These are phyloP conservation scores for Colletotrichum sublineola DNA, from an alignment of 2,329 filamentous ascomycete genomes.

Conservation along the genomic window DNA sequence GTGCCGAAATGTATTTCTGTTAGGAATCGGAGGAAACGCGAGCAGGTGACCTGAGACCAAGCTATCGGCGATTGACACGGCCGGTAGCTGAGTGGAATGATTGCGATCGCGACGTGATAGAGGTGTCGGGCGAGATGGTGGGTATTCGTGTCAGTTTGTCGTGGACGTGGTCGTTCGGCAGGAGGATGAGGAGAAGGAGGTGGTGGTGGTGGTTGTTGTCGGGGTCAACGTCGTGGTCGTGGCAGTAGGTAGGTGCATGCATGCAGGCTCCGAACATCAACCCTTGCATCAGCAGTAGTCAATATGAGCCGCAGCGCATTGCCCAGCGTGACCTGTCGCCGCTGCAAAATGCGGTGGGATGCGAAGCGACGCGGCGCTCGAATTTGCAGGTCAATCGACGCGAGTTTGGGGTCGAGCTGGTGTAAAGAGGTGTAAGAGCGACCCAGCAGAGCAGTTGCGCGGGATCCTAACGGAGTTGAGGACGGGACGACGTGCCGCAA, in stretches of 20 bases:
- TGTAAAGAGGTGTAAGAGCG: constrained; percentile 28
- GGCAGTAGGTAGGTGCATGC: constrained; percentile 32
- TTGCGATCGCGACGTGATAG: constrained; percentile 28
- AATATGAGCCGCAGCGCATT: constrained; percentile 41
- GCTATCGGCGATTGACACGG: constrained; percentile 14
- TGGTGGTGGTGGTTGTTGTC: constrained; percentile 17
- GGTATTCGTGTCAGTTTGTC: constrained; percentile 19
- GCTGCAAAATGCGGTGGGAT: constrained; percentile 30
- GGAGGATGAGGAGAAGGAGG: not conserved
- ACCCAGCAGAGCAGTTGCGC: constrained; percentile 33
- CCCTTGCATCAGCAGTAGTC: constrained; percentile 41
- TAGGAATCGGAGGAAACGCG: constrained; percentile 25
- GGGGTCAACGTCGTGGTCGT: constrained; percentile 25
- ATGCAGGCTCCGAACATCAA: constrained; percentile 37
- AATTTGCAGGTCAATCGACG: constrained; percentile 38
- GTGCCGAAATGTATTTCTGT: constrained; percentile 8
- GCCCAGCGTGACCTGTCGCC: constrained; percentile 38
- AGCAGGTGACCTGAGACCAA: constrained; percentile 25
- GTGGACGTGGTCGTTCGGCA: constrained; percentile 24
- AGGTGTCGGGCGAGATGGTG: constrained; percentile 22
- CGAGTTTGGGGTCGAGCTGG: constrained; percentile 29
- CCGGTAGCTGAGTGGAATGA: constrained; percentile 14
- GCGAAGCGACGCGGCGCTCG: constrained; percentile 20
- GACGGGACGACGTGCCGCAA: constrained; percentile 41
- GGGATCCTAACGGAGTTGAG: constrained; percentile 40